These are phyloP conservation scores for Bodo saltans DNA, from an alignment of 78 protist species.

Conservation along the genomic window DNA sequence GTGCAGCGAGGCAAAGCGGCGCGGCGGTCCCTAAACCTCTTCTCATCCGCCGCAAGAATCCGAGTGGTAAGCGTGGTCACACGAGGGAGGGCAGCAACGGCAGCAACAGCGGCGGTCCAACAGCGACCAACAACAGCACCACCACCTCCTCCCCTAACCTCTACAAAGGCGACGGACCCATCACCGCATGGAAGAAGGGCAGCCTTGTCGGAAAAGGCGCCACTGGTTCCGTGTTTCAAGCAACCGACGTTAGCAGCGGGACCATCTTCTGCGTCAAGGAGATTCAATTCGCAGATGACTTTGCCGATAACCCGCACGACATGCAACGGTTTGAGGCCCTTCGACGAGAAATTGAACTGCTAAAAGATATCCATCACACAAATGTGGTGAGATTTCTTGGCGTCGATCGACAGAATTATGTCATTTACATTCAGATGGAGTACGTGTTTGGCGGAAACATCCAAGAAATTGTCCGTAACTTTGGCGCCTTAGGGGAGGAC, in stretches of 20 bases:
- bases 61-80: too few relatives aligned
- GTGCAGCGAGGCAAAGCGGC: too few relatives aligned
- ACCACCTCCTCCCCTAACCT: not conserved
- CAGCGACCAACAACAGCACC: too few relatives aligned
- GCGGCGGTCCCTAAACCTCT: too few relatives aligned
- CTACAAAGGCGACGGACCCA: not conserved
- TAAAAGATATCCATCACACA: slow-evolving; percentile 27
- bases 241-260: not conserved
- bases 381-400: slow-evolving; percentile 54
- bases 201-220: slow-evolving; percentile 33
- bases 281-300: not conserved
- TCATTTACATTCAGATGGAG: slow-evolving; percentile 36
- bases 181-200: slow-evolving; percentile 17
- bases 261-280: slow-evolving; percentile 16
- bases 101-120: too few relatives aligned
- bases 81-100: too few relatives aligned
- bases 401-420: slow-evolving; percentile 13
- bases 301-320: not conserved
- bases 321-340: not conserved
- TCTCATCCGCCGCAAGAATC: too few relatives aligned
- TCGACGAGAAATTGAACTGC: slow-evolving; percentile 4
- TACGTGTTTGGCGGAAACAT: slow-evolving; percentile 50
- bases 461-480: slow-evolving; percentile 47
- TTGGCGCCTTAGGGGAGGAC: slow-evolving; percentile 60
- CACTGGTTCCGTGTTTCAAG: not conserved